Base-by-base conservation (phyloP, 805 yeast genomes). In the Wickerhamiella australiensis region DNA sequence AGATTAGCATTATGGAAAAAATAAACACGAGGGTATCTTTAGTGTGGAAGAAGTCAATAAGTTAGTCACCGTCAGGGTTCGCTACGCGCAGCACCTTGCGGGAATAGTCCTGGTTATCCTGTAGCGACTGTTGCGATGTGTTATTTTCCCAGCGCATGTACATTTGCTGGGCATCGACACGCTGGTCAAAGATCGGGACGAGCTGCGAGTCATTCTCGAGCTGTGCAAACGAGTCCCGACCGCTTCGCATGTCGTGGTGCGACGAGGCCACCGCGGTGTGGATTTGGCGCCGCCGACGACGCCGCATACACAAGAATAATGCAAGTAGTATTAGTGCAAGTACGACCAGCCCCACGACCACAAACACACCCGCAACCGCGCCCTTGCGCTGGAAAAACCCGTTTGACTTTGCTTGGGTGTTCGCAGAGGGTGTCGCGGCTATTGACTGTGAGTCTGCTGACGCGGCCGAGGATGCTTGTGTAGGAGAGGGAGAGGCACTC, bases 321-420 rank as follows among this genome's bases (percentile, higher is more conserved):
- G 80, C 53, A 0, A 70, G 66, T 0, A 66, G 56, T 1, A 80
- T 45, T 0, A 79, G 44, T 1, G 71, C 71, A 0, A 76, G 57
- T 0, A 66, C 74, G 0, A 80, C 79, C 1, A 85, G 57, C 1
- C 88, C 95, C 15, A 85, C 92, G 0, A 76, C 87, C 1, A 82
- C 77, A 65, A 85, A 85, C 0, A 86, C 82, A 2, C 94, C 95
- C 0, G 88, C 94, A 1, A 85, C 92, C 60, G 81, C 82, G 0
- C 90, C 94, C 42, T 76, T 76, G 43, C 77, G 68, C 51, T 73
- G 70, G 71, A 82, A 85, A 60, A 81, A 85, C 2, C 57, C 53
- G 41, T 49, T 49, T 47, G 50, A 29, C 42, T 9, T 18, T 23
- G 20, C n/a, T 3, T 17, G 20, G 5, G 38, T 18, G n/a, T n/a